These are phyloP conservation scores for Blastocystis sp. DNA, from an alignment of 352 stramenopile species.

Conservation along the genomic window DNA sequence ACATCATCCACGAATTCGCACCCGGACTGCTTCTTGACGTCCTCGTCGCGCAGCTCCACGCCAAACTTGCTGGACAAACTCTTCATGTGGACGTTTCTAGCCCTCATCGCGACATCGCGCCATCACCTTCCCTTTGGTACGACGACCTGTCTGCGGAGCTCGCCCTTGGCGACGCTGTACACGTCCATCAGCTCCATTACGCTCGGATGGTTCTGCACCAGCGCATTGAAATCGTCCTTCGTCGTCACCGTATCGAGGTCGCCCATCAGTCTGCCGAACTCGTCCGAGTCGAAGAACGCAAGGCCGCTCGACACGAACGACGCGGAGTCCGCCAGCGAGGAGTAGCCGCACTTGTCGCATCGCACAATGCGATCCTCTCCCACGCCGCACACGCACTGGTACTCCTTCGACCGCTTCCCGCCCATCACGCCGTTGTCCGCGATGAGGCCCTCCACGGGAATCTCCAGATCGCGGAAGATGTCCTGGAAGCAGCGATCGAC, in stretches of 20 bases:
- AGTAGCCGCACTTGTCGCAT: constrained; percentile 32
- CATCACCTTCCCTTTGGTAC: neutral
- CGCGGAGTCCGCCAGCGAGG: neutral
- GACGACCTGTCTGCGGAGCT: neutral
- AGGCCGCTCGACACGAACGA: neutral
- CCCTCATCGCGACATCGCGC: neutral
- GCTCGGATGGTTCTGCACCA: neutral
- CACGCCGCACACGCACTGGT: constrained; percentile 45
- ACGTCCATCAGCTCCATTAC: constrained; percentile 22
- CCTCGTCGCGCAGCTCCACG: neutral
- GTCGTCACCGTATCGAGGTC: neutral
- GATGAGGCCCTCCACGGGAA: constrained; percentile 24
- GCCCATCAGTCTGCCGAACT: neutral
- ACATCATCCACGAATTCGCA: constrained; percentile 6
- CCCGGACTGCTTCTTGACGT: neutral
- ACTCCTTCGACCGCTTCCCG: constrained; percentile 34
- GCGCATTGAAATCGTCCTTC: constrained; percentile 26
- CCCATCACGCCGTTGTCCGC: constrained; percentile 58
- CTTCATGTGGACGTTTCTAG: neutral
- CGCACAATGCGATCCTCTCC: constrained; percentile 25
- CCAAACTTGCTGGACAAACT: neutral
- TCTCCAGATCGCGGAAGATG: constrained; percentile 65
- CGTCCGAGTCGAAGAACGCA: constrained; percentile 17
- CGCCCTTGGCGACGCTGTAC: constrained; percentile 3
- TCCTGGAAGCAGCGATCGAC: constrained; percentile 18